phyloP scores from a whole-genome alignment of 495 filamentous ascomycete genomes.

The Beverwykella pulmonaria region DNA sequence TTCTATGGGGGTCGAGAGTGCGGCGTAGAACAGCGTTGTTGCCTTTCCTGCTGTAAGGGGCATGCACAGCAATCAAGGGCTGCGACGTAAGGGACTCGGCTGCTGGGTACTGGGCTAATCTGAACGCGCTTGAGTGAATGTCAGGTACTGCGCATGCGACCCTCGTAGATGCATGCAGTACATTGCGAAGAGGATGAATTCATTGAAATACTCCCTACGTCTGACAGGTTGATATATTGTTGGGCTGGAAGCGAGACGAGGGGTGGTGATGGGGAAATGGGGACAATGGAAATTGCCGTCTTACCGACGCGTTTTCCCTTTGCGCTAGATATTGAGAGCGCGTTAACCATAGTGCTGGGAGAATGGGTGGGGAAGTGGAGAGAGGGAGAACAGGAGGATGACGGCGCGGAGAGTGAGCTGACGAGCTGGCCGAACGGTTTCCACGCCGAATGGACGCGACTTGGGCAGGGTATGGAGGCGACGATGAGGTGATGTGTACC shows the following conservation, averaged over 20 bases:
- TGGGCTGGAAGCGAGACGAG: slow-evolving; percentile 23
- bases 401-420: background rate
- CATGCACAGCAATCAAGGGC: background rate
- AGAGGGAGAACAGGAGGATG: background rate
- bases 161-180: slow-evolving; percentile 6
- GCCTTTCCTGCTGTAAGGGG: background rate
- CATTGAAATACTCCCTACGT: background rate
- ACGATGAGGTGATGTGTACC: background rate
- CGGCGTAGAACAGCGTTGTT: background rate
- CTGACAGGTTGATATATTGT: slow-evolving; percentile 10
- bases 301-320: background rate
- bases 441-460: background rate
- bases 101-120: background rate
- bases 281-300: background rate
- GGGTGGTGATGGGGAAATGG: background rate
- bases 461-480: background rate
- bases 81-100: background rate
- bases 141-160: slow-evolving; percentile 16
- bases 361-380: background rate
- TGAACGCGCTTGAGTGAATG: slow-evolving; percentile 2
- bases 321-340: slow-evolving; percentile 5
- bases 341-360: background rate
- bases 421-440: background rate
- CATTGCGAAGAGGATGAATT: slow-evolving; percentile 3
- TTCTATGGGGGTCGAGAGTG: background rate